Conservation (phyloP, 345 rosid species). For the Orychophragmus violaceus region DNA sequence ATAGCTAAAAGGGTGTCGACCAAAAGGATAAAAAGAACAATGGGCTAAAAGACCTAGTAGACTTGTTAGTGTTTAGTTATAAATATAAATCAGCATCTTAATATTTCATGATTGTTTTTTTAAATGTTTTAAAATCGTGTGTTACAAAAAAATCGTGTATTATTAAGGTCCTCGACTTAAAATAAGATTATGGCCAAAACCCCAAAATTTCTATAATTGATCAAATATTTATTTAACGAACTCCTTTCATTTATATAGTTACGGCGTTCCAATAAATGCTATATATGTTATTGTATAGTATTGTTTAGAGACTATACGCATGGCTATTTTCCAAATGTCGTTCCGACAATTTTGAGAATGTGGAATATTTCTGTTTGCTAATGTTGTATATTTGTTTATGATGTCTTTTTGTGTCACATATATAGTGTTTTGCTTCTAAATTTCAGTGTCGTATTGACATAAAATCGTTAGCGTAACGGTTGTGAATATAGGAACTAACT, state of each 20-base stretch:
- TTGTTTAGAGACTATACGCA: neutral
- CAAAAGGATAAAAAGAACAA: neutral
- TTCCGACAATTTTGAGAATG: neutral
- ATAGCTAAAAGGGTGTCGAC: neutral
- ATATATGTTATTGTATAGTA: neutral
- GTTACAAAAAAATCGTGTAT: too few species aligned
- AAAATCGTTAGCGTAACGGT: neutral
- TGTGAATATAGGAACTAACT: neutral
- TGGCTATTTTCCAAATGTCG: neutral
- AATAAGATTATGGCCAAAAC: neutral
- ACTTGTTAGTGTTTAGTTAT: neutral
- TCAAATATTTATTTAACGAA: neutral
- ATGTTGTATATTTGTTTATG: neutral
- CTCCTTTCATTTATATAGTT: neutral
- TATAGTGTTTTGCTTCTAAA: neutral
- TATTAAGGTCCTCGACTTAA: neutral
- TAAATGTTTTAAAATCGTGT: neutral
- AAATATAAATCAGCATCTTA: neutral
- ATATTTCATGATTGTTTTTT: neutral
- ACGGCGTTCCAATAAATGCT: neutral
- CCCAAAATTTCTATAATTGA: neutral
- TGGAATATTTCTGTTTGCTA: neutral
- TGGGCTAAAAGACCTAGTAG: neutral
- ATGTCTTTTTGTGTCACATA: neutral
- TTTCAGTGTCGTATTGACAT: neutral